Percentiles rank a stretch among this genome's conserved stretches.
Conservation (phyloP, 495 filamentous ascomycete species). For the Neurospora sp. region DNA sequence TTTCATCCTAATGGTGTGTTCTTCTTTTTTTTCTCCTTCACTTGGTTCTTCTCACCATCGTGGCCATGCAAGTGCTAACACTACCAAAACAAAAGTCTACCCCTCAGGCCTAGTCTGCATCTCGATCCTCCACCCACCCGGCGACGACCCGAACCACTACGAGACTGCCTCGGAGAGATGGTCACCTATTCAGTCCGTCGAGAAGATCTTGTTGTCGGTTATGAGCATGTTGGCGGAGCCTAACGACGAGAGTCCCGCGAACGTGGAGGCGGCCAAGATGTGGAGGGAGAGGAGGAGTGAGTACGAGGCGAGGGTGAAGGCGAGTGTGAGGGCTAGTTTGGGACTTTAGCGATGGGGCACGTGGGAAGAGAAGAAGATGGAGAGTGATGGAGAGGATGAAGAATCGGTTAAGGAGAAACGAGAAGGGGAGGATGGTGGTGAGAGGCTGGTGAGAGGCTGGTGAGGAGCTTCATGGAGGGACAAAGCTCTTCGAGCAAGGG, state of each 20-base stretch:
- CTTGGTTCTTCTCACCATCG: neutral
- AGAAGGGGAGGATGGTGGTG: neutral
- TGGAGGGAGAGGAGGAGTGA: constrained; percentile 79
- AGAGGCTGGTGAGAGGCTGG: neutral
- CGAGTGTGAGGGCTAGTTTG: constrained; percentile 52
- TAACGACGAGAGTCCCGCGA: constrained; percentile 96
- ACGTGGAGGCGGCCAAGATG: constrained; percentile 97
- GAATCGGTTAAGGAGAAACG: neutral
- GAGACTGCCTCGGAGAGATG: constrained; percentile 93
- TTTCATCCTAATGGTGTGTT: constrained; percentile 90
- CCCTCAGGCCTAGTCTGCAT: constrained; percentile 89
- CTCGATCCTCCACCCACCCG: constrained; percentile 94
- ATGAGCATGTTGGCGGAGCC: constrained; percentile 99
- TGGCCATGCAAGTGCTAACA: neutral
- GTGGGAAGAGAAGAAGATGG: neutral
- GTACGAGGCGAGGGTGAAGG: constrained; percentile 79
- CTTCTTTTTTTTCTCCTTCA: neutral
- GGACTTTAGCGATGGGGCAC: constrained; percentile 29
- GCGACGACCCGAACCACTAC: constrained; percentile 98
- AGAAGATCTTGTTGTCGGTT: constrained; percentile 94
- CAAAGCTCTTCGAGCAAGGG: neutral
- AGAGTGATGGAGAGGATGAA: neutral
- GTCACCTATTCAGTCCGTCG: constrained; percentile 92
- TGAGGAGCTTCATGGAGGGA: neutral
- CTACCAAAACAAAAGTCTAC: constrained; percentile 57